Evolutionary conservation across 2,329 filamentous ascomycete genomes (phyloP).

Genomic region (Sporothrix globosa): DNA sequence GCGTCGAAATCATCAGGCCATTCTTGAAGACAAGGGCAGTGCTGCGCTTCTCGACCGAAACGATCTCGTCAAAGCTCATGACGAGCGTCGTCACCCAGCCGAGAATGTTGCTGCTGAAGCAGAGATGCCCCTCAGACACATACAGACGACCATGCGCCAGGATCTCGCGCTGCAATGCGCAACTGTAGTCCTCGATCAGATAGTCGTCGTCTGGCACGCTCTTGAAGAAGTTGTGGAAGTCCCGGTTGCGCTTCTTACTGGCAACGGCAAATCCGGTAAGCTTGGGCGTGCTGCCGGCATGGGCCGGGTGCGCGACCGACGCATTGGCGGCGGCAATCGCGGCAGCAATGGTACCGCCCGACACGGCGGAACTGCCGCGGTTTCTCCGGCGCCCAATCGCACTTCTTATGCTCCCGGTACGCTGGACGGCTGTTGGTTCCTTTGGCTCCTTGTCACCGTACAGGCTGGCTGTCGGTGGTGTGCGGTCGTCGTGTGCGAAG

Average conservation of each 20-base stretch:
- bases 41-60: slow-evolving; percentile 94
- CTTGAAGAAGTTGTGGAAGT: slow-evolving; percentile 91
- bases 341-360: slow-evolving; percentile 66
- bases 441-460: slow-evolving; percentile 62
- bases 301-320: slow-evolving; percentile 67
- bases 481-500: slow-evolving; percentile 58
- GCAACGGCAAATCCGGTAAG: slow-evolving; percentile 95
- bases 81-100: slow-evolving; percentile 97
- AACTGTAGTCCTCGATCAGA: slow-evolving; percentile 97
- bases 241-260: slow-evolving; percentile 91
- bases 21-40: slow-evolving; percentile 97
- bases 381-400: slow-evolving; percentile 65
- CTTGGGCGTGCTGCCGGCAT: slow-evolving; percentile 66
- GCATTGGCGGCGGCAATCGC: slow-evolving; percentile 71
- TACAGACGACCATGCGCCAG: slow-evolving; percentile 91
- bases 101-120: slow-evolving; percentile 98
- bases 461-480: slow-evolving; percentile 67
- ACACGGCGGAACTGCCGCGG: slow-evolving; percentile 78
- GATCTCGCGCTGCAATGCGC: slow-evolving; percentile 92
- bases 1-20: slow-evolving; percentile 91
- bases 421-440: slow-evolving; percentile 52
- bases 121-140: slow-evolving; percentile 94
- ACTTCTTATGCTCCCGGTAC: slow-evolving; percentile 70
- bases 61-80: slow-evolving; percentile 97
- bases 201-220: slow-evolving; percentile 98